These are phyloP conservation scores for Mucor irregularis DNA, from an alignment of 371 early-diverging fungal species.

Conservation along the genomic window DNA sequence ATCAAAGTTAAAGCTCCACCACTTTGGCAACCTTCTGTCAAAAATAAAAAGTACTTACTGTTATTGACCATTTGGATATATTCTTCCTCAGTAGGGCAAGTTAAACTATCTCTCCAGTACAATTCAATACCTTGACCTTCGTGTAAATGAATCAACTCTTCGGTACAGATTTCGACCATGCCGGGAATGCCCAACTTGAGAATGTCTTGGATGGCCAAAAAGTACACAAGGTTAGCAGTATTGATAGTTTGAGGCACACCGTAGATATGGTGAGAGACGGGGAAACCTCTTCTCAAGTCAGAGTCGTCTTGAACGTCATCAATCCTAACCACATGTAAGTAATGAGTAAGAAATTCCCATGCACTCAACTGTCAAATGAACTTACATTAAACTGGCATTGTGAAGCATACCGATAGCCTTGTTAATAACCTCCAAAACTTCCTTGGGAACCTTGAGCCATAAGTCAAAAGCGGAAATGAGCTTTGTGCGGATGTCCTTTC, in stretches of 20 bases:
- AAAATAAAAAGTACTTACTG: conserved; percentile 67
- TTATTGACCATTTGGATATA: conserved; percentile 90
- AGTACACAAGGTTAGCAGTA: conserved; percentile 94
- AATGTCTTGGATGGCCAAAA: conserved; percentile 84
- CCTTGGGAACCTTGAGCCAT: conserved; percentile 81
- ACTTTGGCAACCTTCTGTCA: not conserved
- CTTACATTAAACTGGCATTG: conserved; percentile 87
- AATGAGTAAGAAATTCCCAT: not conserved
- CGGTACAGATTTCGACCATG: conserved; percentile 82
- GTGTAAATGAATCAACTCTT: conserved; percentile 90
- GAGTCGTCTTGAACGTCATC: conserved; percentile 94
- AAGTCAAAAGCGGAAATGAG: conserved; percentile 87
- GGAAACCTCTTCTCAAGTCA: conserved; percentile 84
- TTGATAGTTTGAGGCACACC: conserved; percentile 93
- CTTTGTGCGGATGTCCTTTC: conserved; percentile 89
- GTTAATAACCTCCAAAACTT: conserved; percentile 68
- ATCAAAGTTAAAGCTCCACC: not conserved
- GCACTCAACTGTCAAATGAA: not conserved
- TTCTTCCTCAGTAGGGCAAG: conserved; percentile 82
- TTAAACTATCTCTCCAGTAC: conserved; percentile 75
- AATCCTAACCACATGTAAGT: conserved; percentile 7
- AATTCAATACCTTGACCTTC: conserved; percentile 94
- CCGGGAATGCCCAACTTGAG: conserved; percentile 64
- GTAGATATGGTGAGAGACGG: conserved; percentile 95
- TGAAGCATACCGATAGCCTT: conserved; percentile 93